Evolutionary conservation across 179 eudicot genomes (phyloP), one percentile per base, ranked within the genome.

Genomic region (Spergularia azorica): DNA sequence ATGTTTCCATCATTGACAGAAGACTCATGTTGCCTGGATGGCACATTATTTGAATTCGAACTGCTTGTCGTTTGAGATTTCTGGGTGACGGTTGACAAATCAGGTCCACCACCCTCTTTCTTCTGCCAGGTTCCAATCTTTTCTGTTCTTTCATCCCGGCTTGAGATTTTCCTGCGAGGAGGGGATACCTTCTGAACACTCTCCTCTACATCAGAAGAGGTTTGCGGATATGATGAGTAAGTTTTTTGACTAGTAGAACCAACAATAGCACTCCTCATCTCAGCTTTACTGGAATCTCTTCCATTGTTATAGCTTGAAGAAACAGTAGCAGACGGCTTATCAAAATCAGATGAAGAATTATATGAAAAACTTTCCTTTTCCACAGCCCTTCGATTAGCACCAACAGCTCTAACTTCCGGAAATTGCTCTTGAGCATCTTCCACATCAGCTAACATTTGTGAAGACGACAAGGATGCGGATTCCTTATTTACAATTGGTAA

Each of bases 101-200:
- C 99, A 68, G 91, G 77, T 78, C 82, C 92, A 83, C 76, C 80
- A 72, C 78, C 84, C 57, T 91, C 99, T 73, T 79, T 89, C 79
- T 84, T 91, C 69, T 79, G 81, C 89, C 88, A 88, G 71, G 82
- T 88, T 63, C 87, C 93, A 2, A 79, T 84, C 87, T 87, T 91
- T 80, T 93, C 99, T 13, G 85, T 54, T 83, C 79, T 88, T 77
- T 95, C 99, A 82, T 95, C 98, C 76, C 90, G 87, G 70, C 79
- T 77, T 43, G 86, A 85, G 77, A 86, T 79, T 89, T 94, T 95
- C 74, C 94, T 86, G 75, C 95, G 91, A 68, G 99, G 98, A 73
- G 99, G 98, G 51, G 99, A 95, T 64, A 89, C 89, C 85, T 95
- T 95, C 83, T 88, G 95, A 78, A 85, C 87, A 62, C 68, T 88